Evolutionary conservation across 2,329 filamentous ascomycete species (phyloP).

Genomic region (Beauveria medogensis): DNA sequence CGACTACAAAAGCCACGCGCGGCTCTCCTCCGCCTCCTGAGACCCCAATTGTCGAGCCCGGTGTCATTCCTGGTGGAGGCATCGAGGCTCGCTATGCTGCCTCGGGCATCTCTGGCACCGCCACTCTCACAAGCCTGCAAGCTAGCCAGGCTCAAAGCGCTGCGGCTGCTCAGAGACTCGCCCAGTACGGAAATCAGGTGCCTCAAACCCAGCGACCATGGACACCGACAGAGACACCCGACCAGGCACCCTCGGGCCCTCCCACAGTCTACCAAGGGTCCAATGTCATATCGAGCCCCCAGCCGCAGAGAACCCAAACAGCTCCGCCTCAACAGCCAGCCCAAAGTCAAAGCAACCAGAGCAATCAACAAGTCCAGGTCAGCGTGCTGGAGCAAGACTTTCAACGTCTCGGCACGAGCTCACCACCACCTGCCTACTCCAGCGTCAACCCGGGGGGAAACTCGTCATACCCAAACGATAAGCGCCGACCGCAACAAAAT

Average conservation of each 20-base stretch:
- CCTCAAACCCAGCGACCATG: slow-evolving; percentile 54
- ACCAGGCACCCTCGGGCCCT: slow-evolving; percentile 78
- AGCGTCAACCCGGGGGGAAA: slow-evolving; percentile 52
- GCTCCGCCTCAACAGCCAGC: slow-evolving; percentile 32
- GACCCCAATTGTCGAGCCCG: slow-evolving; percentile 72
- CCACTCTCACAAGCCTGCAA: slow-evolving; percentile 67
- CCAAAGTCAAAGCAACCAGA: slow-evolving; percentile 18
- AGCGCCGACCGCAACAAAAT: slow-evolving; percentile 45
- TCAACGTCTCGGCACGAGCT: slow-evolving; percentile 70
- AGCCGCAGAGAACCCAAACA: slow-evolving; percentile 33
- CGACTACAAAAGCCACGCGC: slow-evolving; percentile 82
- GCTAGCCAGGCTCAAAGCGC: slow-evolving; percentile 58
- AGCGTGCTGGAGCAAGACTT: slow-evolving; percentile 82
- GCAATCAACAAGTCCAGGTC: slow-evolving; percentile 38
- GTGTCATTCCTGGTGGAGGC: slow-evolving; percentile 62
- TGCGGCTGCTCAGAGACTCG: slow-evolving; percentile 70
- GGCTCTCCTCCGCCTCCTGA: slow-evolving; percentile 94
- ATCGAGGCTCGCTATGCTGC: slow-evolving; percentile 91
- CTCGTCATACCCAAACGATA: slow-evolving; percentile 70
- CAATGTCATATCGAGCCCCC: slow-evolving; percentile 55
- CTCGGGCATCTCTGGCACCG: slow-evolving; percentile 79
- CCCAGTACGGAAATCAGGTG: slow-evolving; percentile 58
- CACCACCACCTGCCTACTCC: slow-evolving; percentile 92
- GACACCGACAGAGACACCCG: slow-evolving; percentile 90
- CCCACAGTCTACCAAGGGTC: slow-evolving; percentile 87